phyloP scores from a whole-genome alignment of 2,329 filamentous ascomycete species.

The Ambrosiella cleistominuta region DNA sequence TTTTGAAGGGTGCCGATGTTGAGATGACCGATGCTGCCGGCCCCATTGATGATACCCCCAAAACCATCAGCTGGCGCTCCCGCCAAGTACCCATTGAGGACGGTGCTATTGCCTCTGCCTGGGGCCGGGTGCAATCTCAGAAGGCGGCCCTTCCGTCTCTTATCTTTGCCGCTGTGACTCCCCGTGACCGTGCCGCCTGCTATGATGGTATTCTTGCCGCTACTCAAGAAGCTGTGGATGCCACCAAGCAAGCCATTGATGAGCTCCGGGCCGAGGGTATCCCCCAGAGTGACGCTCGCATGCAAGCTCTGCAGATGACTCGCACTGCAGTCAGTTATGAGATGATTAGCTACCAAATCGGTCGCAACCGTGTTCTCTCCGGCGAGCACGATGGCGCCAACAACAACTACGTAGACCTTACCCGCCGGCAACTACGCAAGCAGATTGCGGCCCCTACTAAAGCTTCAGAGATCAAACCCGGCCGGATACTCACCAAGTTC shows the following conservation, averaged over 20 bases:
- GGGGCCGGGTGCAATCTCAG: constrained; percentile 41
- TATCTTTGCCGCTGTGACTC: constrained; percentile 24
- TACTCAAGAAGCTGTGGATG: constrained; percentile 86
- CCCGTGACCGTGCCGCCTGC: constrained; percentile 58
- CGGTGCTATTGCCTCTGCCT: constrained; percentile 71
- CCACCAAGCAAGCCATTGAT: constrained; percentile 82
- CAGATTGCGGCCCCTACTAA: constrained; percentile 26
- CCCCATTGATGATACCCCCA: constrained; percentile 39
- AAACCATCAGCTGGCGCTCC: constrained; percentile 69
- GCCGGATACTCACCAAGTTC: constrained; percentile 60
- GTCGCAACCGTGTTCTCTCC: constrained; percentile 75
- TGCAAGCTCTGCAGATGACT: constrained; percentile 86
- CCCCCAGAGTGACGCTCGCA: constrained; percentile 62
- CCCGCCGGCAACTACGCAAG: constrained; percentile 31
- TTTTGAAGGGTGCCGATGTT: constrained; percentile 36
- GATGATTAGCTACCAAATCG: constrained; percentile 86
- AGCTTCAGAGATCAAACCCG: constrained; percentile 41
- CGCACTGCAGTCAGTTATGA: constrained; percentile 87
- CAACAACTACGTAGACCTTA: constrained; percentile 29
- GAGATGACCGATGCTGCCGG: constrained; percentile 24
- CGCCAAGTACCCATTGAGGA: constrained; percentile 81
- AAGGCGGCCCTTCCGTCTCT: constrained; percentile 27
- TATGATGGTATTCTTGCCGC: constrained; percentile 84
- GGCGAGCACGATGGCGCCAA: constrained; percentile 64
- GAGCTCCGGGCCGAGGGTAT: constrained; percentile 73